phyloP scores from a whole-genome alignment of 139 green algal genomes.

The Chlamydomonas sphaeroides region DNA sequence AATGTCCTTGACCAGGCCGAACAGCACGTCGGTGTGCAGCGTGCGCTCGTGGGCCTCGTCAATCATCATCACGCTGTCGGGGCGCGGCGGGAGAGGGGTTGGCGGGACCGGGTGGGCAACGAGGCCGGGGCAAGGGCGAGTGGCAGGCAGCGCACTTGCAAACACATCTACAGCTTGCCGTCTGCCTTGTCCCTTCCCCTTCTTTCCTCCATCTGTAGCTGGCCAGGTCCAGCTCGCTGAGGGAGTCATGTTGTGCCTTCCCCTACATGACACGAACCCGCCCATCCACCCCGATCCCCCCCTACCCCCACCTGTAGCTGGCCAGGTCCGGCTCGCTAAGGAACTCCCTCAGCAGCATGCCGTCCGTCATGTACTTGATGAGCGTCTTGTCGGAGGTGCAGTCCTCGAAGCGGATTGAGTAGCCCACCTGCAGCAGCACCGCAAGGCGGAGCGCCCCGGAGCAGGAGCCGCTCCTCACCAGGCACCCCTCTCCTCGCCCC shows the following conservation, averaged over 20 bases:
- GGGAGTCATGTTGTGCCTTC: too few relatives aligned
- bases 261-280: too few relatives aligned
- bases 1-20: slow-evolving; percentile 93
- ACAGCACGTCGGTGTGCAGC: slow-evolving; percentile 97
- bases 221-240: slow-evolving; percentile 94
- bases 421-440: slow-evolving; percentile 79
- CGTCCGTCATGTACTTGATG: slow-evolving; percentile 99
- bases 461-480: too few relatives aligned
- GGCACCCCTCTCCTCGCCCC: too few relatives aligned
- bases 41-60: slow-evolving; percentile 97
- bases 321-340: slow-evolving; percentile 95
- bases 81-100: background rate
- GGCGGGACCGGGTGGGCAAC: background rate
- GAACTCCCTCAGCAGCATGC: slow-evolving; percentile 98
- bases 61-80: slow-evolving; percentile 86
- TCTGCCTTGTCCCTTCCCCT: too few relatives aligned
- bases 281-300: too few relatives aligned
- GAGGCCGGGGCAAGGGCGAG: background rate
- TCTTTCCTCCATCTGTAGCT: slow-evolving; percentile 80
- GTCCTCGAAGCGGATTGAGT: slow-evolving; percentile 99
- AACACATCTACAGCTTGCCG: too few relatives aligned
- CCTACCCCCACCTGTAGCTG: slow-evolving; percentile 78
- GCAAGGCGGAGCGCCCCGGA: too few relatives aligned
- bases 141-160: too few relatives aligned
- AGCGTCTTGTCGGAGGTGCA: slow-evolving; percentile 96